These are phyloP conservation scores for Glycine soja DNA, from an alignment of 306 rosid species.

Conservation along the genomic window DNA sequence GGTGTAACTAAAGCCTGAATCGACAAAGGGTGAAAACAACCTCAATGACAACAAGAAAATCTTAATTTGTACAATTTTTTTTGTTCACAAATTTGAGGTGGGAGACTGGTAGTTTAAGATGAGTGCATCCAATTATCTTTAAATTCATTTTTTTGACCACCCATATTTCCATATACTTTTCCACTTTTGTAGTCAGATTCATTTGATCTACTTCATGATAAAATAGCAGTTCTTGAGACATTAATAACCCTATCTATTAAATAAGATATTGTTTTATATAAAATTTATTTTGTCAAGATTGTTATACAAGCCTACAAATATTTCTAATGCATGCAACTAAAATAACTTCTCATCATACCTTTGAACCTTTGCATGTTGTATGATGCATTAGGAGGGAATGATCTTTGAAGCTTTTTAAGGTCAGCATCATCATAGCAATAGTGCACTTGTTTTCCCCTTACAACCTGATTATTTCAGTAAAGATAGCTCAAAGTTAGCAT, in stretches of 20 bases:
- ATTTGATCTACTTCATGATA: not conserved
- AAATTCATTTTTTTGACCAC: not conserved
- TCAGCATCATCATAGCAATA: conserved; percentile 87
- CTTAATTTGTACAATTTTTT: not conserved
- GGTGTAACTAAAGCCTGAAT: not conserved
- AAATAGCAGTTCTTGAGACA: not conserved
- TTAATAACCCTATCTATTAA: not conserved
- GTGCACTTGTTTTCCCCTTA: conserved; percentile 80
- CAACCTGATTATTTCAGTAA: conserved; percentile 64
- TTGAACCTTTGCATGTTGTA: conserved; percentile 93
- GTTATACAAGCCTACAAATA: not conserved
- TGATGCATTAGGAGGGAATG: conserved; percentile 84
- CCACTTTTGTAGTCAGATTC: not conserved
- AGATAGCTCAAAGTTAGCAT: conserved; percentile 45
- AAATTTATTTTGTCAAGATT: conserved; percentile 13
- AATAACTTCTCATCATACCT: conserved; percentile 56
- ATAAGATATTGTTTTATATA: not conserved
- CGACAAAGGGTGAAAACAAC: not conserved
- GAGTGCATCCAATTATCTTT: conserved; percentile 3
- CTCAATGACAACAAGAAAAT: conserved; percentile 2
- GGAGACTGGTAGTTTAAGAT: not conserved
- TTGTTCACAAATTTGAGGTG: not conserved
- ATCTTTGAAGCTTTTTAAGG: conserved; percentile 63
- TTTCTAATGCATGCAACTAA: conserved; percentile 13
- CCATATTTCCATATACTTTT: not conserved